phyloP scores from a whole-genome alignment of 257 asterid species.

The Avicennia marina region DNA sequence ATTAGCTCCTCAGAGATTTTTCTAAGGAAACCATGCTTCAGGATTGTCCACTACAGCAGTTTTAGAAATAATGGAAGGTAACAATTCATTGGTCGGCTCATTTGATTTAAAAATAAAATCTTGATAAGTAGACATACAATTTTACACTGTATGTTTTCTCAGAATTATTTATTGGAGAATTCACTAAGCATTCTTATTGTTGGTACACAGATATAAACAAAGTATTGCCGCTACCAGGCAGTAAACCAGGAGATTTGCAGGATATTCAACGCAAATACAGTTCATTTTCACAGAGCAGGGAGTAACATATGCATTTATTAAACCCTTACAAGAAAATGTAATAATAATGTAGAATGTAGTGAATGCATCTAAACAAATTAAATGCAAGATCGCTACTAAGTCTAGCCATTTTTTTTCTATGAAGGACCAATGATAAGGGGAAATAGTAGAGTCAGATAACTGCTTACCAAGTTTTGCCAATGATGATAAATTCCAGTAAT shows the following conservation, averaged over 20 bases:
- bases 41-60: no score
- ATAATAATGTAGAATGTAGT: neutral
- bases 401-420: neutral
- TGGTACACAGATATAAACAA: neutral
- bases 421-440: conserved; percentile 4
- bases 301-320: no score
- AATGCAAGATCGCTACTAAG: neutral
- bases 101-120: no score
- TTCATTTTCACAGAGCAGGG: no score
- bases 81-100: no score
- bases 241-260: neutral
- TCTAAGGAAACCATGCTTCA: no score
- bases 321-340: no score
- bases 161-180: neutral
- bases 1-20: neutral
- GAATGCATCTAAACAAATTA: neutral
- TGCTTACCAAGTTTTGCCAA: conserved; percentile 80
- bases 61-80: no score
- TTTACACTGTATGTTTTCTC: neutral
- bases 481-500: conserved; percentile 89
- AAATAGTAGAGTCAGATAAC: conserved; percentile 12
- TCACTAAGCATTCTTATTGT: no score
- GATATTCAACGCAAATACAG: conserved; percentile 6
- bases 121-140: neutral
- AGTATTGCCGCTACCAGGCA: no score